Conservation (phyloP, 768 basidiomycete species). For the Strobilomyces echinocephalus region DNA sequence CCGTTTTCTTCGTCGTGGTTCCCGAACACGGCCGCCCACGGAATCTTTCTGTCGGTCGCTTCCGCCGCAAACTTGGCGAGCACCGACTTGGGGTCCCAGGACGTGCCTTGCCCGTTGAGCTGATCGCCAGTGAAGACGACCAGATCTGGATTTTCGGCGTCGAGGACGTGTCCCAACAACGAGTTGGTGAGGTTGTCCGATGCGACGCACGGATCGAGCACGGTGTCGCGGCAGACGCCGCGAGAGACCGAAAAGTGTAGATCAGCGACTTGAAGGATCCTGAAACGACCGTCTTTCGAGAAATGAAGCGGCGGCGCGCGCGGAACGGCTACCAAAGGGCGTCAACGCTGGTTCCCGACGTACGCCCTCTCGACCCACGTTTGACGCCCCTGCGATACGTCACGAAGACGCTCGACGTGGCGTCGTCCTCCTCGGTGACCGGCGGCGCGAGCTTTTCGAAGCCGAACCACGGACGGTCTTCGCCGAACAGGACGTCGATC, state of each 20-base stretch:
- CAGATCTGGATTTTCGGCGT: conserved; percentile 81
- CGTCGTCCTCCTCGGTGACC: conserved; percentile 42
- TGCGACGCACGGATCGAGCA: conserved; percentile 42
- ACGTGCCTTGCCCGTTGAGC: conserved; percentile 84
- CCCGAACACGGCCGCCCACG: conserved; percentile 92
- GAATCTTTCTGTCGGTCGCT: conserved; percentile 69
- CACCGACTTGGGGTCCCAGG: conserved; percentile 86
- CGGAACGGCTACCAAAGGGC: conserved; percentile 49
- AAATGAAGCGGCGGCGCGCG: conserved; percentile 79
- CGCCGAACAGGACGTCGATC: conserved; percentile 85
- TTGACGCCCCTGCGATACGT: conserved; percentile 72
- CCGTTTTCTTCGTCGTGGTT: conserved; percentile 89
- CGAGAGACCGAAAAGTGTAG: conserved; percentile 84
- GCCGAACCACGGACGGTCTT: conserved; percentile 80
- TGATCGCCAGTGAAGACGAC: conserved; percentile 94
- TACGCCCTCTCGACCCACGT: conserved; percentile 39
- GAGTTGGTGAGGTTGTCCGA: conserved; percentile 80
- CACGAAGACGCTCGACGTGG: conserved; percentile 53
- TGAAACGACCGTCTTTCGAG: conserved; percentile 78
- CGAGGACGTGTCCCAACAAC: conserved; percentile 66
- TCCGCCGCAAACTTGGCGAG: conserved; percentile 82
- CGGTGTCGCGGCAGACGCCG: conserved; percentile 74
- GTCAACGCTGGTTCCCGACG: not conserved
- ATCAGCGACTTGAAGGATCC: conserved; percentile 87
- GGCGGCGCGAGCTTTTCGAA: conserved; percentile 69